These are phyloP conservation scores for Podaxis pistillaris DNA, from an alignment of 768 basidiomycete species.

Conservation along the genomic window DNA sequence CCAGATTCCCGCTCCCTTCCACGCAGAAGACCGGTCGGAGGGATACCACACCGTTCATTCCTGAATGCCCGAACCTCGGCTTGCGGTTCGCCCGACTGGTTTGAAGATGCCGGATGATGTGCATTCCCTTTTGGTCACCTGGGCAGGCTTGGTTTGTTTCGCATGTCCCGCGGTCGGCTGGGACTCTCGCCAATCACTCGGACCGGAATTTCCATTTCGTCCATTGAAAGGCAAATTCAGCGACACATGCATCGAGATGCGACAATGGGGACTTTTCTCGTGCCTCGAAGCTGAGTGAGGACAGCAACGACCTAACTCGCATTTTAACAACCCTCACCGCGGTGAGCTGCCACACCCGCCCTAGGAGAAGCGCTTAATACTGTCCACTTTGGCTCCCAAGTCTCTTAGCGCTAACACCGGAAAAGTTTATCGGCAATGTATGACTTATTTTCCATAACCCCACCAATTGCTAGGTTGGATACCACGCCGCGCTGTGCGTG, in stretches of 20 bases:
- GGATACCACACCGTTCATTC: background rate
- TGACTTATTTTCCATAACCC: constrained; percentile 4
- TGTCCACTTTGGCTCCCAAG: background rate
- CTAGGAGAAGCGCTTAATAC: background rate
- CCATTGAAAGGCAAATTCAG: background rate
- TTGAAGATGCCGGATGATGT: constrained; percentile 7
- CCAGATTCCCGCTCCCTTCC: background rate
- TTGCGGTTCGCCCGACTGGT: constrained; percentile 9
- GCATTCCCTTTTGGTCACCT: background rate
- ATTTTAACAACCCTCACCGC: background rate
- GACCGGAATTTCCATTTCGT: constrained; percentile 2
- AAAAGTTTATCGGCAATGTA: background rate
- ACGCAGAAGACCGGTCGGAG: background rate
- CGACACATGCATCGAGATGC: background rate
- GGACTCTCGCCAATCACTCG: background rate
- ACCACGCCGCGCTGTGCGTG: constrained; percentile 10
- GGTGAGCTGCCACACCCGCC: background rate
- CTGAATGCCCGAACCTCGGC: background rate
- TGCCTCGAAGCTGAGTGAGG: background rate
- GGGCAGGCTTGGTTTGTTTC: background rate
- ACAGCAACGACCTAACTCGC: background rate
- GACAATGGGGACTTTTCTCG: background rate
- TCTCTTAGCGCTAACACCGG: background rate
- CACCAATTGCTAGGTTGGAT: background rate
- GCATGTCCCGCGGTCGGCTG: background rate